These are phyloP conservation scores for Falciphora oryzae DNA, from an alignment of 2,329 filamentous ascomycete species.

Conservation along the genomic window DNA sequence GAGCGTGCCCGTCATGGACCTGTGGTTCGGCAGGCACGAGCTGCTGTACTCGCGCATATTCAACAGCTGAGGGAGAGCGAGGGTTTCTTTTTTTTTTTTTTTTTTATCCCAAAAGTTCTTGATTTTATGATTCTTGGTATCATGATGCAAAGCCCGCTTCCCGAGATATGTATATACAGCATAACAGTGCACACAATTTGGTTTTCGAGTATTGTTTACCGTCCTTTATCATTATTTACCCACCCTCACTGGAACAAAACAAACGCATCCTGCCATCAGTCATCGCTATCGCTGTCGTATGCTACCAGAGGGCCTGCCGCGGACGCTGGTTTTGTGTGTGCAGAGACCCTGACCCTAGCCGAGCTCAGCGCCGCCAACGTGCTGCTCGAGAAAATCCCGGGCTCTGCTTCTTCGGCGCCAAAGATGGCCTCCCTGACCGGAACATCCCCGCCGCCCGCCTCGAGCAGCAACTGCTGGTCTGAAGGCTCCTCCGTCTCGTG, in stretches of 20 bases:
- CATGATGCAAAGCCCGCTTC: background rate
- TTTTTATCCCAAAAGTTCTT: background rate
- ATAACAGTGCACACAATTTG: constrained; percentile 1
- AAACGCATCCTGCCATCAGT: constrained; percentile 7
- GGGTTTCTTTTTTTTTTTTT: background rate
- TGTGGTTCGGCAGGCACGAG: constrained; percentile 81
- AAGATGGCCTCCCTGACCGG: constrained; percentile 3
- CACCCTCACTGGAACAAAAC: background rate
- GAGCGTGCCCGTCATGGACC: constrained; percentile 69
- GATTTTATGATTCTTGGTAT: constrained; percentile 1
- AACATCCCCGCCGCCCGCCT: constrained; percentile 25
- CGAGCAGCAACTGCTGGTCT: constrained; percentile 26
- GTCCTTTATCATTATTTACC: background rate
- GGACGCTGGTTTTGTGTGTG: constrained; percentile 35
- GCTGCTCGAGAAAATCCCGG: constrained; percentile 67
- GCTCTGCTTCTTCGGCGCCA: constrained; percentile 40
- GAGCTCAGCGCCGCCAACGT: constrained; percentile 73
- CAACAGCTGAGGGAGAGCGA: constrained; percentile 54
- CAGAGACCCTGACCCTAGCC: constrained; percentile 45
- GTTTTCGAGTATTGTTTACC: background rate
- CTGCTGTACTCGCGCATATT: constrained; percentile 80
- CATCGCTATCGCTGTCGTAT: constrained; percentile 70
- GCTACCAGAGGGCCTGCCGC: constrained; percentile 70
- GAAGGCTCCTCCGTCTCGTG: constrained; percentile 33
- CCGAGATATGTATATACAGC: background rate